Conservation (phyloP, 176 grass and related monocot species). For the Oryza nivara region DNA sequence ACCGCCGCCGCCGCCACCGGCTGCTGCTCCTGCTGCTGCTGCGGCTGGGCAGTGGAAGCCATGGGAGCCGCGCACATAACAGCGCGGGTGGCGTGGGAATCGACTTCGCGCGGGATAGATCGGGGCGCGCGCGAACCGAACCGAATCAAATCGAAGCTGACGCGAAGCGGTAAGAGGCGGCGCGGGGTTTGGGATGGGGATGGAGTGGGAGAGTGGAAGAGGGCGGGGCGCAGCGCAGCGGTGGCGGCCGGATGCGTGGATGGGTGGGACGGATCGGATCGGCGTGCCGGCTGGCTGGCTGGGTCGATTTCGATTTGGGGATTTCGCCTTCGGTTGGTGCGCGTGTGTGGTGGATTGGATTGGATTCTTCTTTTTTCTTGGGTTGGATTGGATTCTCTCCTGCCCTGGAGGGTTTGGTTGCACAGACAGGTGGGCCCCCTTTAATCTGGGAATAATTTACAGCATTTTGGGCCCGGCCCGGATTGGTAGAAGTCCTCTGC, state of each 20-base stretch:
- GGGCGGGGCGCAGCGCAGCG: background rate
- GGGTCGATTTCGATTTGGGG: background rate
- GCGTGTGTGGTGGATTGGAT: background rate
- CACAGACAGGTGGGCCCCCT: too few species aligned
- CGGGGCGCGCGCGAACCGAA: slow-evolving; percentile 30
- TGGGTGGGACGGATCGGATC: background rate
- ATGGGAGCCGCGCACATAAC: background rate
- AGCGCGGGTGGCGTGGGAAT: background rate
- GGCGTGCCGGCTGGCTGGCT: background rate
- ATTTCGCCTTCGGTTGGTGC: background rate
- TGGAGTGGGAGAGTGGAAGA: background rate
- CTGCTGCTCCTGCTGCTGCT: slow-evolving; percentile 26
- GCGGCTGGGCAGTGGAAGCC: slow-evolving; percentile 44
- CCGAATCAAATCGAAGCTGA: background rate
- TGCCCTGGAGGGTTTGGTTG: too few species aligned
- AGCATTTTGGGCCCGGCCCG: too few species aligned
- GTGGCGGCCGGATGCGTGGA: slow-evolving; percentile 25
- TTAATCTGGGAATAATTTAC: too few species aligned
- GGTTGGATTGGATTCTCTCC: too few species aligned
- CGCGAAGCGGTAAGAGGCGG: background rate
- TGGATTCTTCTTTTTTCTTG: too few species aligned
- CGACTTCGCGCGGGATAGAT: slow-evolving; percentile 29
- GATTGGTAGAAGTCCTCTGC: too few species aligned
- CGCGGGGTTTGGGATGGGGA: background rate
- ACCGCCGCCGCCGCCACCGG: background rate